phyloP scores from a whole-genome alignment of 495 filamentous ascomycete genomes.

The Ascodesmis nigricans region DNA sequence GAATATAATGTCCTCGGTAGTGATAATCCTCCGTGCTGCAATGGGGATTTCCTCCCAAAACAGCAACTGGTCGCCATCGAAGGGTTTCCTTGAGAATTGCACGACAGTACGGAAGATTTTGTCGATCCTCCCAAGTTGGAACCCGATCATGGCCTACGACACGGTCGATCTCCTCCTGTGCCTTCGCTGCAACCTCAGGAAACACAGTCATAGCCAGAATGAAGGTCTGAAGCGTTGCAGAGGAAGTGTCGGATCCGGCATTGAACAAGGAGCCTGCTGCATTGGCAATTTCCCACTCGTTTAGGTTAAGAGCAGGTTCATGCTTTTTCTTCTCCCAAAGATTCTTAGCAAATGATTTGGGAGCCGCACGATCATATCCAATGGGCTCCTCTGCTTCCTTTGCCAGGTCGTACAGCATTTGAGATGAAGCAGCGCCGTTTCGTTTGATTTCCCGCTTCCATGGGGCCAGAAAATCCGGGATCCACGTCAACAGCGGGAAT shows the following conservation, averaged over 20 bases:
- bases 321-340: constrained; percentile 28
- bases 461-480: constrained; percentile 35
- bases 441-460: constrained; percentile 35
- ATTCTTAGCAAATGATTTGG: constrained; percentile 30
- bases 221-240: constrained; percentile 37
- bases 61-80: constrained; percentile 38
- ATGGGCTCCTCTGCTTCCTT: constrained; percentile 26
- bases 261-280: constrained; percentile 40
- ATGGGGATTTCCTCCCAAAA: constrained; percentile 39
- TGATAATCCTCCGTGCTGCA: constrained; percentile 36
- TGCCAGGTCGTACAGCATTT: constrained; percentile 33
- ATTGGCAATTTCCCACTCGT: constrained; percentile 33
- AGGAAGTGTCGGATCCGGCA: constrained; percentile 42
- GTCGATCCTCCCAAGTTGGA: constrained; percentile 31
- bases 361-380: constrained; percentile 24
- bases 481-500: constrained; percentile 31
- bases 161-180: constrained; percentile 34
- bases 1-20: constrained; percentile 34
- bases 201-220: constrained; percentile 36
- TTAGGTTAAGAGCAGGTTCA: constrained; percentile 28
- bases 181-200: constrained; percentile 28
- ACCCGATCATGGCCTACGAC: constrained; percentile 31
- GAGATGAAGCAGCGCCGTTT: constrained; percentile 29
- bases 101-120: constrained; percentile 30
- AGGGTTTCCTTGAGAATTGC: constrained; percentile 36